Evolutionary conservation across 2,329 filamentous ascomycete genomes (phyloP).

Genomic region (Penicillium sp.): DNA sequence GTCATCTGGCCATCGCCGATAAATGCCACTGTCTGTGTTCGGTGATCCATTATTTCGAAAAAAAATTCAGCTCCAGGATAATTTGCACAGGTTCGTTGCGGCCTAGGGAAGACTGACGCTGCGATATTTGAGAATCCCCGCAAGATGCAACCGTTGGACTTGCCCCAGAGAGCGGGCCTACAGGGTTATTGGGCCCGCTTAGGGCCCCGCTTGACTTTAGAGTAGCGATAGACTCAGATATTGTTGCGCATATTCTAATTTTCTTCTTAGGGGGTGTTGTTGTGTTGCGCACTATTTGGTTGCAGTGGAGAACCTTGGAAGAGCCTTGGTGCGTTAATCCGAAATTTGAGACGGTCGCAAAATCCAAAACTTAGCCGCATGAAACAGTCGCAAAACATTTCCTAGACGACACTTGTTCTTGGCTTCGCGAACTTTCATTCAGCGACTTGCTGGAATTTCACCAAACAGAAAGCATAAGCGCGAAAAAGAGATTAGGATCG

Average conservation of each 20-base stretch:
- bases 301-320: too few species aligned
- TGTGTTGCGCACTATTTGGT: not conserved
- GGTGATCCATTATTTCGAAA: not conserved
- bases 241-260: too few species aligned
- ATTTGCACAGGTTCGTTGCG: not conserved
- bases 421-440: not conserved
- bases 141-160: not conserved
- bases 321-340: not conserved
- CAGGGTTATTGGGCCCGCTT: not conserved
- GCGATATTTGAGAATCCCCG: not conserved
- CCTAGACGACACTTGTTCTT: not conserved
- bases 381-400: not conserved
- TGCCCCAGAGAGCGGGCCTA: not conserved
- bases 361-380: not conserved
- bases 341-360: conserved; percentile 1
- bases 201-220: not conserved
- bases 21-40: conserved; percentile 9
- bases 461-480: too few species aligned
- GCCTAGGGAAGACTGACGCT: not conserved
- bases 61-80: not conserved
- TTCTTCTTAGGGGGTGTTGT: not conserved
- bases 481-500: not conserved
- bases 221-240: too few species aligned
- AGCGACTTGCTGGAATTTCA: too few species aligned
- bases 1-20: conserved; percentile 21